phyloP scores from a whole-genome alignment of 495 filamentous ascomycete genomes.

The Aspergillus sclerotioniger region DNA sequence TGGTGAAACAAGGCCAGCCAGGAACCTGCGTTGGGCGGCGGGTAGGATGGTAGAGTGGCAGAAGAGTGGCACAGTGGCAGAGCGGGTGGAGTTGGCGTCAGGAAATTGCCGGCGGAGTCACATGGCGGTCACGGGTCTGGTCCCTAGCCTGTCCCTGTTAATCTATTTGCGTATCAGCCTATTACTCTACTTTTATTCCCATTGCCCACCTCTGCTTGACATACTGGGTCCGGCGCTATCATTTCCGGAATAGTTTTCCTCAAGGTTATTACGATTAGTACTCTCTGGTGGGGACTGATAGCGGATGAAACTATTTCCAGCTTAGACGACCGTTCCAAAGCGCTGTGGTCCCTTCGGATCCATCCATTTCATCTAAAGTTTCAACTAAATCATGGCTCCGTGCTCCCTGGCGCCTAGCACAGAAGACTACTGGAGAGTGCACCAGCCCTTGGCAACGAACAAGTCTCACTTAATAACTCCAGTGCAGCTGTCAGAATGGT shows the following conservation, averaged over 20 bases:
- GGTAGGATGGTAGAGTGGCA: not conserved
- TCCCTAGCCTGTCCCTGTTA: slow-evolving; percentile 1
- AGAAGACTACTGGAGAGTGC: not conserved
- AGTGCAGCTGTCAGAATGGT: slow-evolving; percentile 11
- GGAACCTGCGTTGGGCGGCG: not conserved
- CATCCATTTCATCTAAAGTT: not conserved
- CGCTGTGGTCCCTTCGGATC: not conserved
- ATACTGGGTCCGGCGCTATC: too few species aligned
- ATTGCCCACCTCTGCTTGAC: too few species aligned
- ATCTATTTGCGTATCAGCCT: slow-evolving; percentile 7
- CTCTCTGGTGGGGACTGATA: not conserved
- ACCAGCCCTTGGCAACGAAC: not conserved
- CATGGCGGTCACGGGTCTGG: slow-evolving; percentile 17
- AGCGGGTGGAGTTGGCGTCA: not conserved
- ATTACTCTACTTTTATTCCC: slow-evolving; percentile 3
- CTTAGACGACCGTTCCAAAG: not conserved
- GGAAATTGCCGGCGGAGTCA: slow-evolving; percentile 9
- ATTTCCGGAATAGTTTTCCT: not conserved
- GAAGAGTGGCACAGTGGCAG: not conserved
- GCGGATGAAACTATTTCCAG: not conserved
- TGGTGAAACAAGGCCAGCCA: slow-evolving; percentile 7
- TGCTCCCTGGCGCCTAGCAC: slow-evolving; percentile 8
- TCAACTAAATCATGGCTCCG: not conserved
- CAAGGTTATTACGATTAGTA: too few species aligned
- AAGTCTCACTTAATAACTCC: slow-evolving; percentile 10